Evolutionary conservation across 2,329 filamentous ascomycete genomes (phyloP), one percentile per base, ranked within the genome.

Genomic region (Diaporthe batatas): DNA sequence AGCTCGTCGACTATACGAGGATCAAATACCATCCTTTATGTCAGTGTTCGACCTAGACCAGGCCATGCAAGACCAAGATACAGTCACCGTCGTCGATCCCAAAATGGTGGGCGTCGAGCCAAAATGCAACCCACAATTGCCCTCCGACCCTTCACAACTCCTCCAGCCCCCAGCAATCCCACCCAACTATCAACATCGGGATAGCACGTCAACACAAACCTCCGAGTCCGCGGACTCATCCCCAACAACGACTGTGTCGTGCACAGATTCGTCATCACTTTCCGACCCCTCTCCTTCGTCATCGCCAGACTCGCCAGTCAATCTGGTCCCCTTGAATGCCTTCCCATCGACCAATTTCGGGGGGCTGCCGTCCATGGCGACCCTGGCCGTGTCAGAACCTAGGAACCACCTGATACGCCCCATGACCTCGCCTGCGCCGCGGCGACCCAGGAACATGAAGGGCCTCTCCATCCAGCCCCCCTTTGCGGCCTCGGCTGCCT

Each of bases 161-260:
- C 58, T 71, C 5, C 85, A 58, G 80, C 81, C 72, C 79, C 83
- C 68, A 78, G 88, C 68, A 79, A 84, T 42, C 79, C 84, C 86
- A 88, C 77, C 79, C 84, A 74, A 85, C 85, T 93, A 94, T 82
- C 91, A 92, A 79, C 92, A 94, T 80, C 88, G 91, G 80, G 90
- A 94, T 80, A 94, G 92, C 83, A 92, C 90, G n/a, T 95, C 92
- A 10, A 94, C 93, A 3, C 92, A 93, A 75, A 88, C 88, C 70
- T 94, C 93, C 21, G 94, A 94, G 76, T 98, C 96, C 1, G 94
- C 94, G 54, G 95, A 98, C 79, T 98, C 96, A 29, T 98, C 96
- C 11, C 96, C 96, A 1, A 98, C 96, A 10, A 98, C 95, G 4
- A 98, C 96, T 2, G 90, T 96, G 65, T 98, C 95, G 7, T 98